Evolutionary conservation across 805 yeast genomes (phyloP).

Genomic region (Zygosaccharomyces pseudorouxii): DNA sequence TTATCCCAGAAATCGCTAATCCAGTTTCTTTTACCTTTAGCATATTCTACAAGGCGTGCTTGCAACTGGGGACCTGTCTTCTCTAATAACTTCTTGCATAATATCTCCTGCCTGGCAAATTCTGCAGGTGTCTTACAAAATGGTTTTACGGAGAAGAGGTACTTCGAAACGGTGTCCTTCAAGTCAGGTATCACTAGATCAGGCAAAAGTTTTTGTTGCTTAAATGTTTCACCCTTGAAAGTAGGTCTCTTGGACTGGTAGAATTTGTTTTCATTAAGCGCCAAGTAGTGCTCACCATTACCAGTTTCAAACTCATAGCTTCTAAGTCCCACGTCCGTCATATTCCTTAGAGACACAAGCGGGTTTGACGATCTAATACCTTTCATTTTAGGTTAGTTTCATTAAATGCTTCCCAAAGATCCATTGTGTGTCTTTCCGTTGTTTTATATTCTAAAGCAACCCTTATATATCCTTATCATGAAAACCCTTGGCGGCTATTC

Average conservation of each 20-base stretch:
- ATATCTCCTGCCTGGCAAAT: slow-evolving; percentile 44
- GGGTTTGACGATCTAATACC: background rate
- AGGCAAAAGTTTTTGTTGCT: slow-evolving; percentile 71
- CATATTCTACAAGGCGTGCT: slow-evolving; percentile 52
- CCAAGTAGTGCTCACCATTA: slow-evolving; percentile 29
- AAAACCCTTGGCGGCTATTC: background rate
- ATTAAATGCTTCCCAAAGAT: background rate
- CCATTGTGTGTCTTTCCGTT: background rate
- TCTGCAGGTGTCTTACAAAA: slow-evolving; percentile 48
- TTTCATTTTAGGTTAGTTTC: background rate
- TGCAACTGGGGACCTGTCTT: slow-evolving; percentile 70
- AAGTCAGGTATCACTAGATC: slow-evolving; percentile 83
- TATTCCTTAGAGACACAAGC: background rate
- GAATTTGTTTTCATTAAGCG: slow-evolving; percentile 19
- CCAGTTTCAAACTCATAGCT: slow-evolving; percentile 22
- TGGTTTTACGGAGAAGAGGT: slow-evolving; percentile 71
- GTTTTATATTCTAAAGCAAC: background rate
- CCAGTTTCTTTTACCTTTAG: slow-evolving; percentile 72
- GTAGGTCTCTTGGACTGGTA: slow-evolving; percentile 20
- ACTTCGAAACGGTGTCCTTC: slow-evolving; percentile 61
- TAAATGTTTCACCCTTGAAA: slow-evolving; percentile 62
- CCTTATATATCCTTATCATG: background rate
- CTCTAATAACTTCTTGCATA: slow-evolving; percentile 64
- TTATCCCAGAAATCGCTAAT: slow-evolving; percentile 89
- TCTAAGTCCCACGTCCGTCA: slow-evolving; percentile 2